A percentile compares a stretch with the other conserved stretches of the same genome.
phyloP scores from a whole-genome alignment of 441 rosid species.

The Croton setiger region DNA sequence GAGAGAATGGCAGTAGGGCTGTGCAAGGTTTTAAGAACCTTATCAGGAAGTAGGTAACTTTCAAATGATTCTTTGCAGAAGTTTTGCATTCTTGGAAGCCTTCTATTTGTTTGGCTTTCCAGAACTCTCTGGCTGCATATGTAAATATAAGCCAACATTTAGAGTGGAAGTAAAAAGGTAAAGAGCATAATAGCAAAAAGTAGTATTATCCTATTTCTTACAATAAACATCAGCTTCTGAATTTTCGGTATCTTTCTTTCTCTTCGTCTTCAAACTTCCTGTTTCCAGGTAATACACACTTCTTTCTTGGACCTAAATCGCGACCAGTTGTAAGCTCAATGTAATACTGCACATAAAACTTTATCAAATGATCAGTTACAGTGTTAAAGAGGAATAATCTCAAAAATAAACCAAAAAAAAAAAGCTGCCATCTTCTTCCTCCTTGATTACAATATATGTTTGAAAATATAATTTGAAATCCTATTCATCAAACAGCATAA shows the following conservation, averaged over 20 bases:
- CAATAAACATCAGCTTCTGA: constrained; percentile 32
- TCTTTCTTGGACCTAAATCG: constrained; percentile 73
- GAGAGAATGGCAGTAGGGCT: too few relatives aligned
- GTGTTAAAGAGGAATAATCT: background rate
- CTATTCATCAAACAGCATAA: background rate
- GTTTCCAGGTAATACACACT: constrained; percentile 59
- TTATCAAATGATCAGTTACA: constrained; percentile 11
- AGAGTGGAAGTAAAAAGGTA: background rate
- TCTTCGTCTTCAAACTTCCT: constrained; percentile 34
- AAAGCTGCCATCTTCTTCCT: background rate
- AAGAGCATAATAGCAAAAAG: background rate
- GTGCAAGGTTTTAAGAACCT: constrained; percentile 14
- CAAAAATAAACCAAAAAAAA: background rate
- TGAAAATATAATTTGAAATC: background rate
- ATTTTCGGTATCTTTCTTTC: constrained; percentile 33
- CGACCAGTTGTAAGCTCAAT: constrained; percentile 51
- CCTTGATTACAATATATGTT: background rate
- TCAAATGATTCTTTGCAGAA: constrained; percentile 28
- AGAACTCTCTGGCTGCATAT: constrained; percentile 31
- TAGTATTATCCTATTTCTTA: constrained; percentile 21
- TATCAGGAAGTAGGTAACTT: constrained; percentile 39
- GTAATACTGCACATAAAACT: constrained; percentile 53
- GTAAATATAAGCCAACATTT: constrained; percentile 15
- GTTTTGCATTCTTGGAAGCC: constrained; percentile 22
- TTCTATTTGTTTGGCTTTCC: constrained; percentile 34